phyloP scores from a whole-genome alignment of 371 early-diverging fungal species.

The Zychaea mexicana region DNA sequence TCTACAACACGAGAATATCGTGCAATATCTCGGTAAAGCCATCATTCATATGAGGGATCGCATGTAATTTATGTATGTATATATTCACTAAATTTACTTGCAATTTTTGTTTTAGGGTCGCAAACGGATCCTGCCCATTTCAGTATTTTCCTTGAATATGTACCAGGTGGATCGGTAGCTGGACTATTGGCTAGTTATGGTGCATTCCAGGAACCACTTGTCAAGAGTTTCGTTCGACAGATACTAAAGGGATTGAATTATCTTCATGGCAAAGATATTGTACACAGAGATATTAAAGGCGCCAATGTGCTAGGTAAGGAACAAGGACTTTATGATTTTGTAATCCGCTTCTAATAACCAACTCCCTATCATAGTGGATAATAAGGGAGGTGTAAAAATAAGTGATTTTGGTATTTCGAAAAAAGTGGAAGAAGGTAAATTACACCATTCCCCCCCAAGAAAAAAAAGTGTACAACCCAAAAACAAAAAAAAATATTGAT shows the following conservation, averaged over 20 bases:
- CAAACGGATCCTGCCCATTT: conserved; percentile 80
- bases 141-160: conserved; percentile 98
- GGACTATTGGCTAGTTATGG: conserved; percentile 85
- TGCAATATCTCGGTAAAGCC: conserved; percentile 82
- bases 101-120: conserved; percentile 49
- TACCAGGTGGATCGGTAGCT: conserved; percentile 95
- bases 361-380: conserved; percentile 68
- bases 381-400: conserved; percentile 93
- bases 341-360: too few species aligned
- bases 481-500: too few species aligned
- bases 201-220: conserved; percentile 82
- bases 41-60: background rate
- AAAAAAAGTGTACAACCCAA: too few species aligned
- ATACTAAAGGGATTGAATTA: conserved; percentile 93
- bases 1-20: conserved; percentile 92
- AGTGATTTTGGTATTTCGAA: conserved; percentile 99
- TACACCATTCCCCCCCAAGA: too few species aligned
- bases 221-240: conserved; percentile 87
- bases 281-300: conserved; percentile 98
- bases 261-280: conserved; percentile 93
- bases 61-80: too few species aligned
- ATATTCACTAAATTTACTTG: too few species aligned
- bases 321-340: too few species aligned
- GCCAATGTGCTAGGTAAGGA: conserved; percentile 79
- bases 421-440: conserved; percentile 80